These are phyloP conservation scores for Ceratobasidium sp. DNA, from an alignment of 1,284 basidiomycete genomes.

Conservation along the genomic window DNA sequence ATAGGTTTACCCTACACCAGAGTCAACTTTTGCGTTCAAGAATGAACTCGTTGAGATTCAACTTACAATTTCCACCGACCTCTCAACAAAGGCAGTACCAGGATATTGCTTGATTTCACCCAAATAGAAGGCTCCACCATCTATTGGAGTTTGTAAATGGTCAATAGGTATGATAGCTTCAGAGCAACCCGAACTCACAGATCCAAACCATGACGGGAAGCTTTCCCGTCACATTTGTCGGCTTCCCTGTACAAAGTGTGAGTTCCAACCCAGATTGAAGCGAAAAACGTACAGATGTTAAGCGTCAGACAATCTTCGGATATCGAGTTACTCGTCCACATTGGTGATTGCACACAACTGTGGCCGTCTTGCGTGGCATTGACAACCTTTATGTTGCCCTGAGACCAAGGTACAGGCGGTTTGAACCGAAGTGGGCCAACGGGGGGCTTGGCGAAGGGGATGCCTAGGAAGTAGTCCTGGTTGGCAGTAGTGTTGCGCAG, in stretches of 20 bases:
- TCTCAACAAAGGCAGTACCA: no score
- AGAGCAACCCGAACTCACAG: conserved; percentile 14
- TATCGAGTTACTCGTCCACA: conserved; percentile 17
- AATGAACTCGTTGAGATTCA: no score
- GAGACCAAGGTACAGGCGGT: conserved; percentile 30
- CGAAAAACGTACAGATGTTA: conserved; percentile 31
- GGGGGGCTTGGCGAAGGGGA: conserved; percentile 47
- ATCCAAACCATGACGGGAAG: conserved; percentile 46
- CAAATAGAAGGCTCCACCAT: conserved; percentile 28
- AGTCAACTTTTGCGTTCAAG: no score
- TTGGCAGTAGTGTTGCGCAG: conserved; percentile 31
- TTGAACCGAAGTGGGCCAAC: conserved; percentile 39
- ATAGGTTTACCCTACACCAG: conserved; percentile 54
- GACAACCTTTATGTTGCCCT: conserved; percentile 11
- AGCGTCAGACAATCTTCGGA: conserved; percentile 46
- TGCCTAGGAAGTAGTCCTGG: conserved; percentile 45
- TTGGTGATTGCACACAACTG: conserved; percentile 34
- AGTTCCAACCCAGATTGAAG: no score
- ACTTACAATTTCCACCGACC: no score
- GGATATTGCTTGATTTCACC: no score
- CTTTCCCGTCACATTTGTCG: conserved; percentile 34
- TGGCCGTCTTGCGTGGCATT: conserved; percentile 36
- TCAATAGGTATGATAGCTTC: no score
- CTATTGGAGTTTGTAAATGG: not conserved
- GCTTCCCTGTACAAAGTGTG: conserved; percentile 25